Conservation (phyloP, 257 asterid species). For the Solanum okadae region DNA sequence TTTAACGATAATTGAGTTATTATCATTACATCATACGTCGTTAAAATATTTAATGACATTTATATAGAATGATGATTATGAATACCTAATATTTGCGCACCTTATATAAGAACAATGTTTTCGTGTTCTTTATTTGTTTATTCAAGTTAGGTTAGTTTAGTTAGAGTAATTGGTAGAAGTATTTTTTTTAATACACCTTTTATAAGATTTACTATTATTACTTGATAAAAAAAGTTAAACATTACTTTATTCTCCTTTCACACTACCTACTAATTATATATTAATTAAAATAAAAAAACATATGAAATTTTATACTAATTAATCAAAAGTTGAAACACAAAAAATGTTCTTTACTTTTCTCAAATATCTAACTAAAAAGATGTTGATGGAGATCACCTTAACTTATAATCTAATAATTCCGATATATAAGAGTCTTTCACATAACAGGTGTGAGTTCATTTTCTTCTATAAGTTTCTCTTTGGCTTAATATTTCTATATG, state of each 20-base stretch:
- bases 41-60: too few species aligned
- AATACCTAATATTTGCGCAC: background rate
- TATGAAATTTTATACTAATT: background rate
- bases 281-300: background rate
- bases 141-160: background rate
- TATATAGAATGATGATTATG: too few species aligned
- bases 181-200: background rate
- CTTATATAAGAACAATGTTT: background rate
- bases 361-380: background rate
- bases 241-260: background rate
- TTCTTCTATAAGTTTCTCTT: too few species aligned
- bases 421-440: too few species aligned
- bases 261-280: background rate
- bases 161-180: background rate
- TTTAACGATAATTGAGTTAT: too few species aligned
- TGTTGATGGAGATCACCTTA: background rate
- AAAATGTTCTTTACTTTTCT: background rate
- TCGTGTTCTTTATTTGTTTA: background rate
- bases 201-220: background rate
- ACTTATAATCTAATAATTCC: too few species aligned
- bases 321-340: background rate
- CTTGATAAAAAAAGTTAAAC: background rate
- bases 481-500: too few species aligned
- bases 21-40: too few species aligned
- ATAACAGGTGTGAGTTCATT: too few species aligned